A percentile compares a stretch with the other conserved stretches of the same genome.
Evolutionary conservation across 768 basidiomycete species (phyloP).

Genomic region (Suillus plorans): DNA sequence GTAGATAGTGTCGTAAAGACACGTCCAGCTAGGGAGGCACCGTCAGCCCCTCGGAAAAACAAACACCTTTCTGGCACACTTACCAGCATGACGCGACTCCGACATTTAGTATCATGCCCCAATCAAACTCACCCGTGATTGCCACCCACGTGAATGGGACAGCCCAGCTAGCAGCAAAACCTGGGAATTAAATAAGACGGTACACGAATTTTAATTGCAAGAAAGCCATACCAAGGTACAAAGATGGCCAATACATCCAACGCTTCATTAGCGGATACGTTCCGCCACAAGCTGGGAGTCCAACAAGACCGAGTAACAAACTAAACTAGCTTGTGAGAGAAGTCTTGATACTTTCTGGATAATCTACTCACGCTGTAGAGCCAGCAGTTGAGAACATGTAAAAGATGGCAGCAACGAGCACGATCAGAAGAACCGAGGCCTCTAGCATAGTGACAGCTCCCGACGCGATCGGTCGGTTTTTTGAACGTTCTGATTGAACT

Average conservation of each 20-base stretch:
- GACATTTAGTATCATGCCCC: background rate
- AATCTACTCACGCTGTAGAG: background rate
- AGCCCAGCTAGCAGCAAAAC: background rate
- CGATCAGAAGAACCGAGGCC: constrained; percentile 39
- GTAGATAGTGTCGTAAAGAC: constrained; percentile 58
- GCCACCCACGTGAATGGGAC: constrained; percentile 2
- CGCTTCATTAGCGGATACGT: constrained; percentile 31
- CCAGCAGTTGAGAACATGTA: constrained; percentile 15
- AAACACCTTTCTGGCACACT: background rate
- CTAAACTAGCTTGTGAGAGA: constrained; percentile 6
- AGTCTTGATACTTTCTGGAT: background rate
- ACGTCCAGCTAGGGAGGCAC: constrained; percentile 1
- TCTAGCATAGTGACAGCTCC: constrained; percentile 45
- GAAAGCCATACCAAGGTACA: constrained; percentile 24
- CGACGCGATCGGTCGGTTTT: constrained; percentile 47
- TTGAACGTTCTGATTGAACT: constrained; percentile 42
- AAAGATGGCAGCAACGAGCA: constrained; percentile 21
- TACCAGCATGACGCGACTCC: background rate
- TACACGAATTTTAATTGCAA: background rate
- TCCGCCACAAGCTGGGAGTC: constrained; percentile 19
- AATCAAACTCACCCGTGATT: background rate
- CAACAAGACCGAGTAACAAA: constrained; percentile 17
- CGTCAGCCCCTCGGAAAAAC: background rate
- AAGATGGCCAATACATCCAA: constrained; percentile 29
- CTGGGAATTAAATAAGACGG: background rate